Conservation (phyloP, 2,329 filamentous ascomycete genomes). For the Fusarium mundagurra region DNA sequence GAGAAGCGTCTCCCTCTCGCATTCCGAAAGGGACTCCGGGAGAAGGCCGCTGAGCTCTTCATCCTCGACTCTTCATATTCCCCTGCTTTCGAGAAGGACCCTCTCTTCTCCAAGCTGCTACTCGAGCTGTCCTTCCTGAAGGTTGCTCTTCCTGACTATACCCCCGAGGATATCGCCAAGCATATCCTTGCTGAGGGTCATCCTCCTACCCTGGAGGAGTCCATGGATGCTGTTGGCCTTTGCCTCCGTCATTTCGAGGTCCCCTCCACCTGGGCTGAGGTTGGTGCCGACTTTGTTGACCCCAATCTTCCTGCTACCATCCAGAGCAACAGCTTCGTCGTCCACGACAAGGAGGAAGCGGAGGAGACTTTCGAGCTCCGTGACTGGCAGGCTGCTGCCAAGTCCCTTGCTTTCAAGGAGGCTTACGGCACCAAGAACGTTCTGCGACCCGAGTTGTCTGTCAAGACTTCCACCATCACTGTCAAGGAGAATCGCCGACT, state of each 20-base stretch:
- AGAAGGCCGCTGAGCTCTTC: conserved; percentile 76
- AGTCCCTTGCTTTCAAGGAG: conserved; percentile 93
- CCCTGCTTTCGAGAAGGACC: conserved; percentile 73
- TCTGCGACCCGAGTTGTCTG: conserved; percentile 85
- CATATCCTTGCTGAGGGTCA: conserved; percentile 68
- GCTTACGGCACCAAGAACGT: conserved; percentile 79
- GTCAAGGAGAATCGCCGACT: conserved; percentile 96
- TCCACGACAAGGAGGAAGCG: conserved; percentile 78
- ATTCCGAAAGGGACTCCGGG: conserved; percentile 76
- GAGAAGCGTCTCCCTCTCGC: conserved; percentile 83
- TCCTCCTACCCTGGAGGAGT: conserved; percentile 60
- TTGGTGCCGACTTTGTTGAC: conserved; percentile 62
- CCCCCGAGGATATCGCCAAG: conserved; percentile 72
- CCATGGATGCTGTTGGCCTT: conserved; percentile 73
- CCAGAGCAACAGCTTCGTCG: conserved; percentile 81
- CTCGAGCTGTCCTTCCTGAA: conserved; percentile 86
- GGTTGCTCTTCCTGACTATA: conserved; percentile 73
- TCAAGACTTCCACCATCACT: conserved; percentile 86
- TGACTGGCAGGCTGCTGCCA: conserved; percentile 85
- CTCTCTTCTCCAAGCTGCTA: conserved; percentile 72
- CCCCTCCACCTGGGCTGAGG: conserved; percentile 81
- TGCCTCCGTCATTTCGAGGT: conserved; percentile 78
- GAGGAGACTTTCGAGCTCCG: conserved; percentile 74
- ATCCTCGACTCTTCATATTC: conserved; percentile 78
- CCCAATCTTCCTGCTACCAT: conserved; percentile 70